Evolutionary conservation across 1,139 yeast species (phyloP).

Genomic region (Eremothecium cymbalariae): DNA sequence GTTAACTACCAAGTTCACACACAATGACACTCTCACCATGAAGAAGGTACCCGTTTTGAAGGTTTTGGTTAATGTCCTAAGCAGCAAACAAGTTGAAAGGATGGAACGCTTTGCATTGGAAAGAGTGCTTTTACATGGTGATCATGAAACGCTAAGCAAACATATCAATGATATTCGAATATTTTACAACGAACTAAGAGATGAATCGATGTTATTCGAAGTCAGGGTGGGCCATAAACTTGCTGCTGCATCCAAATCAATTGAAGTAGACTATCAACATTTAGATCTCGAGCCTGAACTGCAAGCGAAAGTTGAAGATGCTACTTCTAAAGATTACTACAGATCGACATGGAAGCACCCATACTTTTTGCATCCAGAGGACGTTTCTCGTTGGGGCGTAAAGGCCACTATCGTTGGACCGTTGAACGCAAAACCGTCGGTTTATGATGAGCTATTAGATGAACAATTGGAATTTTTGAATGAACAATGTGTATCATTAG

Average conservation of each 20-base stretch:
- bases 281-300: too few species aligned
- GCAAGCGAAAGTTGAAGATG: neutral
- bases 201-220: conserved; percentile 17
- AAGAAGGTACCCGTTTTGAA: conserved; percentile 23
- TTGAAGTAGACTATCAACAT: conserved; percentile 8
- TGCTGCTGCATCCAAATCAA: neutral
- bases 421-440: conserved; percentile 9
- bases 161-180: conserved; percentile 6
- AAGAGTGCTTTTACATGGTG: neutral
- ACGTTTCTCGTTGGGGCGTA: conserved; percentile 26
- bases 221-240: conserved; percentile 15
- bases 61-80: conserved; percentile 27
- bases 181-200: conserved; percentile 5
- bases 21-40: too few species aligned
- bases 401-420: conserved; percentile 14
- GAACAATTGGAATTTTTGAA: conserved; percentile 22
- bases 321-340: neutral
- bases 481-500: conserved; percentile 4
- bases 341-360: conserved; percentile 21
- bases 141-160: neutral
- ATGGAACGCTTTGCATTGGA: conserved; percentile 13
- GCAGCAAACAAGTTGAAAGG: conserved; percentile 12
- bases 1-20: conserved; percentile 11
- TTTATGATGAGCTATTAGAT: conserved; percentile 18
- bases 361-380: conserved; percentile 20